phyloP scores from a whole-genome alignment of 1,284 basidiomycete genomes.

The Sporisorium exsertum region DNA sequence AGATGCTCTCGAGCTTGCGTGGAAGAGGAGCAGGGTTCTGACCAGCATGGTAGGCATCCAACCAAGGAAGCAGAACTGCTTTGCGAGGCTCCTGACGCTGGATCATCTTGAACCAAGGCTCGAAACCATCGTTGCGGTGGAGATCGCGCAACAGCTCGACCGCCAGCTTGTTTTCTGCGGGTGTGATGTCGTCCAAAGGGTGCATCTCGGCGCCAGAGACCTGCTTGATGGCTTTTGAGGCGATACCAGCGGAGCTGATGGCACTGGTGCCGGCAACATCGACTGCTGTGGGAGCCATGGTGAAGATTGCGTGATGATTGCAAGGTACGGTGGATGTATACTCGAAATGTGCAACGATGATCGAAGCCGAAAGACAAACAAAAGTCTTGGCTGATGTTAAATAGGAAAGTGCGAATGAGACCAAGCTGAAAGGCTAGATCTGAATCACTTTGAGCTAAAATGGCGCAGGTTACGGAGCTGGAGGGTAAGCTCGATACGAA shows the following conservation, averaged over 20 bases:
- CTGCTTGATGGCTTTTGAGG: slow-evolving; percentile 9
- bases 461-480: background rate
- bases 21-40: slow-evolving; percentile 15
- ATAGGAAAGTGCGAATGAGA: background rate
- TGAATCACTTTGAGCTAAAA: background rate
- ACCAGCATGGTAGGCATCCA: slow-evolving; percentile 39
- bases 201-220: slow-evolving; percentile 13
- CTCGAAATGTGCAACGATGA: background rate
- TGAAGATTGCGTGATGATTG: background rate
- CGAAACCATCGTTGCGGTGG: slow-evolving; percentile 18
- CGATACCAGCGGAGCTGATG: background rate
- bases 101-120: slow-evolving; percentile 46
- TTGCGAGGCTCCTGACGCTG: slow-evolving; percentile 47
- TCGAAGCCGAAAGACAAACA: background rate
- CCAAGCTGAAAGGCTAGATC: too few species aligned
- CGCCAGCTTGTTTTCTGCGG: slow-evolving; percentile 25
- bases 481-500: background rate
- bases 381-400: background rate
- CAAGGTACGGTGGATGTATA: background rate
- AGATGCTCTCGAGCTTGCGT: slow-evolving; percentile 31
- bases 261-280: slow-evolving; percentile 10
- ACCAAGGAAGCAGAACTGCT: slow-evolving; percentile 29
- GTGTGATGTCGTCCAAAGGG: slow-evolving; percentile 39
- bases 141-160: slow-evolving; percentile 26
- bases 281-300: slow-evolving; percentile 27